phyloP scores from a whole-genome alignment of 306 rosid genomes.

The Astragalus membranaceus region DNA sequence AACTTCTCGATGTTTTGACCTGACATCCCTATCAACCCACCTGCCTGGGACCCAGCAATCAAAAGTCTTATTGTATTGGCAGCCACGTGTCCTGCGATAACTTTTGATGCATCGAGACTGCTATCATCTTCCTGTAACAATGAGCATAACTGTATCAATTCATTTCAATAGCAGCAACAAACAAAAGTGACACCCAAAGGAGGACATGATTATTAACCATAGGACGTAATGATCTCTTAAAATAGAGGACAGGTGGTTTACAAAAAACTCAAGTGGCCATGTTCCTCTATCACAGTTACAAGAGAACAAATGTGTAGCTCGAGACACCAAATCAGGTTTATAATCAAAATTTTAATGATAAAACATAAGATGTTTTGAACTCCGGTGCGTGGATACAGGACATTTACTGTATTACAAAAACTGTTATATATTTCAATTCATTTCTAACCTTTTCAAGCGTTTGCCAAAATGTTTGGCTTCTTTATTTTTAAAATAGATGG shows the following conservation, averaged over 20 bases:
- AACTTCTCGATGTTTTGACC: constrained; percentile 89
- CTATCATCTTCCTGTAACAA: constrained; percentile 72
- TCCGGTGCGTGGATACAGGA: neutral
- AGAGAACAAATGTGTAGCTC: neutral
- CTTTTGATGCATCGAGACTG: constrained; percentile 52
- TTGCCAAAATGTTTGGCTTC: neutral
- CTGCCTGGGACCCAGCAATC: constrained; percentile 97
- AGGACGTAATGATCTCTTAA: neutral
- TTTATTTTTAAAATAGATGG: neutral
- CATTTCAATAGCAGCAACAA: neutral
- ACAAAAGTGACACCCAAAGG: constrained; percentile 5
- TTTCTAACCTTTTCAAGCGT: neutral
- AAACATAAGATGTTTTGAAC: neutral
- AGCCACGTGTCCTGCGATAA: constrained; percentile 79
- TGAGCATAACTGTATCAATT: neutral
- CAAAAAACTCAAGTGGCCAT: neutral
- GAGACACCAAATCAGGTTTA: neutral
- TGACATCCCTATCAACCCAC: constrained; percentile 83
- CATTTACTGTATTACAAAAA: neutral
- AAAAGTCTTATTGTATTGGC: constrained; percentile 89
- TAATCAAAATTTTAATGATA: neutral
- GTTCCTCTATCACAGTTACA: neutral
- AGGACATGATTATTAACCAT: neutral
- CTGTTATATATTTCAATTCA: neutral
- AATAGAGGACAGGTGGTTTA: neutral